Conservation (phyloP, 805 yeast genomes). For the Schizosaccharomyces japonicus region DNA sequence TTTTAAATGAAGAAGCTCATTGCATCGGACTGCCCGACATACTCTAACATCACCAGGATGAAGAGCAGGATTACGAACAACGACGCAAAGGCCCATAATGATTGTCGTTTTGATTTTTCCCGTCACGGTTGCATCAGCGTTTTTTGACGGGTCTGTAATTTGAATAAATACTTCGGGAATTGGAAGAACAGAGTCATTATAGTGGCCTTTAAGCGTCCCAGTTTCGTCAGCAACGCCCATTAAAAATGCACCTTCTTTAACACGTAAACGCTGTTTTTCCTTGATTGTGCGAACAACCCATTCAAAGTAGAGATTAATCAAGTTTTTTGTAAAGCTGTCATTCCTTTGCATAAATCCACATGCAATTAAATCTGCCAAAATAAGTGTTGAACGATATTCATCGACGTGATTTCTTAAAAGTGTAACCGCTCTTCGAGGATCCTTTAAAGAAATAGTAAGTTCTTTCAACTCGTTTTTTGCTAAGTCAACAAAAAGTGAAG, state of each 20-base stretch:
- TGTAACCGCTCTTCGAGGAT: background rate
- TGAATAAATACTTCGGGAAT: conserved; percentile 6
- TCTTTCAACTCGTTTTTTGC: conserved; percentile 2
- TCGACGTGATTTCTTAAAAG: background rate
- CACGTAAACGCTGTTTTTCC: background rate
- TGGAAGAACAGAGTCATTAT: background rate
- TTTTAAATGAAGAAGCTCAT: conserved; percentile 1
- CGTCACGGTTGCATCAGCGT: background rate
- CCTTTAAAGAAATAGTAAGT: background rate
- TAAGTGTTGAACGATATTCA: background rate
- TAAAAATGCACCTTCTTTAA: conserved; percentile 3
- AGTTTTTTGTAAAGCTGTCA: background rate
- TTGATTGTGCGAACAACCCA: background rate
- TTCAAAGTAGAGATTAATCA: background rate
- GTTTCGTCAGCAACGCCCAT: conserved; percentile 7
- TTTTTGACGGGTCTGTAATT: conserved; percentile 2
- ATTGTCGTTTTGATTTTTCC: conserved; percentile 2
- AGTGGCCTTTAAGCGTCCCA: conserved; percentile 5
- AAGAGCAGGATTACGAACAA: conserved; percentile 6
- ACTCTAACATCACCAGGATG: conserved; percentile 7
- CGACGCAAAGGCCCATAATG: conserved; percentile 5
- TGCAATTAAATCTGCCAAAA: background rate
- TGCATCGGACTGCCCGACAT: conserved; percentile 3
- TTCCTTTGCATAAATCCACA: background rate
- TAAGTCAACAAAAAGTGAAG: conserved; percentile 2